Percentiles rank a stretch among this genome's conserved stretches.
These are phyloP conservation scores for Exophiala sp. DNA, from an alignment of 2,329 filamentous ascomycete species.

Conservation along the genomic window DNA sequence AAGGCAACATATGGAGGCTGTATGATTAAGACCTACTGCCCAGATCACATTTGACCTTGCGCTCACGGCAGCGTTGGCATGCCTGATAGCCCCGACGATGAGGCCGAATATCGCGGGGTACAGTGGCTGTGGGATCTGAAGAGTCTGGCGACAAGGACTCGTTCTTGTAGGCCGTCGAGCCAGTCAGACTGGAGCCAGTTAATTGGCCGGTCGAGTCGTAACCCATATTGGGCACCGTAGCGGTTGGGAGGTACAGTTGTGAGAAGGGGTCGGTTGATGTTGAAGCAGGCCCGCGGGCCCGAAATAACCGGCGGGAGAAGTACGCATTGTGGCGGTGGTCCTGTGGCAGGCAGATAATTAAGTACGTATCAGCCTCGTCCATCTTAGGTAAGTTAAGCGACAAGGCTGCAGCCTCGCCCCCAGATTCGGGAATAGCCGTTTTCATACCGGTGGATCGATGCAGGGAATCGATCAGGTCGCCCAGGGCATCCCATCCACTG, in stretches of 20 bases:
- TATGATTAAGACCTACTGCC: slow-evolving; percentile 36
- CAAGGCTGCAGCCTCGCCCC: background rate
- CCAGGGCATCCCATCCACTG: background rate
- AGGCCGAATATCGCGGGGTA: slow-evolving; percentile 14
- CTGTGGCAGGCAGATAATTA: too few relatives aligned
- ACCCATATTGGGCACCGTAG: slow-evolving; percentile 14
- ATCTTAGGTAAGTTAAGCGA: background rate
- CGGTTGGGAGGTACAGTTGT: slow-evolving; percentile 3
- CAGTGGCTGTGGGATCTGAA: slow-evolving; percentile 33
- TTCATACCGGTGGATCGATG: background rate
- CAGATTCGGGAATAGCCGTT: background rate
- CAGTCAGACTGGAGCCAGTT: slow-evolving; percentile 3
- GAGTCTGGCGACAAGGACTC: slow-evolving; percentile 30
- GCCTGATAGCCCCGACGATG: slow-evolving; percentile 47
- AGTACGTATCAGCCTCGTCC: too few relatives aligned
- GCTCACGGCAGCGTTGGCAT: slow-evolving; percentile 45
- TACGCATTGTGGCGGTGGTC: too few relatives aligned
- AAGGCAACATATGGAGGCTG: background rate
- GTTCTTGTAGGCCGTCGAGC: slow-evolving; percentile 10
- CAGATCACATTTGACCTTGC: slow-evolving; percentile 46
- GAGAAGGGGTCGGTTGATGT: background rate
- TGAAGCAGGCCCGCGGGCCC: slow-evolving; percentile 7
- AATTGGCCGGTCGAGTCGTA: slow-evolving; percentile 16
- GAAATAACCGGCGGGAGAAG: slow-evolving; percentile 18
- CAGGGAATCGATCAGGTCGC: background rate